Percentiles rank a stretch among this genome's conserved stretches.
Conservation (phyloP, 2,329 filamentous ascomycete genomes). For the Paraphaeosphaeria minitans region DNA sequence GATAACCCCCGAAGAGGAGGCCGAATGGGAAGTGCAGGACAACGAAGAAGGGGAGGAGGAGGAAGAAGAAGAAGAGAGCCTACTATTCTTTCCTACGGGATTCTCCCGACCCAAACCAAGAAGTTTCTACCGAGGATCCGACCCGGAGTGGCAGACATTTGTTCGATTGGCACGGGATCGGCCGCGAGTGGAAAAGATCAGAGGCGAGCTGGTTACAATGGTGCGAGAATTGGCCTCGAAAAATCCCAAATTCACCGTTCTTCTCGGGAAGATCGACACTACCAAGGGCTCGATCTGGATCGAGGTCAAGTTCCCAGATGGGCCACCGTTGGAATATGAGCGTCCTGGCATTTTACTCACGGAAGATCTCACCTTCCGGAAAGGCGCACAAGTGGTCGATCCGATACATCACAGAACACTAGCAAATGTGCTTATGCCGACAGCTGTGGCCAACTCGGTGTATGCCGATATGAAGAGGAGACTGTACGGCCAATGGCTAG, state of each 20-base stretch:
- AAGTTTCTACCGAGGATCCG: constrained; percentile 55
- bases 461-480: constrained; percentile 33
- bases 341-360: constrained; percentile 51
- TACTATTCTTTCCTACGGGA: constrained; percentile 56
- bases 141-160: constrained; percentile 61
- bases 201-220: constrained; percentile 46
- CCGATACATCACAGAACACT: constrained; percentile 46
- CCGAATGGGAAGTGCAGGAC: constrained; percentile 34
- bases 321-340: constrained; percentile 56
- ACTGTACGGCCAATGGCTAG: constrained; percentile 25
- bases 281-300: constrained; percentile 54
- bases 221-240: constrained; percentile 39
- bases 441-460: constrained; percentile 25
- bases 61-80: constrained; percentile 34
- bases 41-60: constrained; percentile 39
- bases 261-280: constrained; percentile 47
- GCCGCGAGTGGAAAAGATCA: constrained; percentile 46
- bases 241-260: constrained; percentile 35
- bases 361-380: constrained; percentile 45
- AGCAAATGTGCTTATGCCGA: constrained; percentile 27
- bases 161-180: constrained; percentile 52
- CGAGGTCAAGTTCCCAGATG: constrained; percentile 55
- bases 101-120: constrained; percentile 49
- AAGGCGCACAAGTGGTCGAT: constrained; percentile 34
- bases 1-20: constrained; percentile 20